phyloP scores from a whole-genome alignment of 345 rosid species.

The Microthlaspi erraticum region DNA sequence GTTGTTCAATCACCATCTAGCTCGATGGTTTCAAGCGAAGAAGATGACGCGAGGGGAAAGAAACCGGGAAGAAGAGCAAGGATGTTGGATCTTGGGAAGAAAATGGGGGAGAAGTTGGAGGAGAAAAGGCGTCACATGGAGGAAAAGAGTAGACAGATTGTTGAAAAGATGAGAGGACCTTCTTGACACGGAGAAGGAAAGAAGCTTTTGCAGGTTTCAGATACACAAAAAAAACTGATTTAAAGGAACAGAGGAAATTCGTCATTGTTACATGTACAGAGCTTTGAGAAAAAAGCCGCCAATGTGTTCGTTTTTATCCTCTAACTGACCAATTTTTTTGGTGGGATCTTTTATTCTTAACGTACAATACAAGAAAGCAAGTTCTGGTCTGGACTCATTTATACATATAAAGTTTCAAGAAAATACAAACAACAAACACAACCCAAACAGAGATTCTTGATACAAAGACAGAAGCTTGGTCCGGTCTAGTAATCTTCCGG shows the following conservation, averaged over 20 bases:
- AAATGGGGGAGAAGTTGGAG: conserved; percentile 90
- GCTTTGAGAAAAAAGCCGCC: conserved; percentile 16
- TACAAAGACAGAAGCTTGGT: conserved; percentile 15
- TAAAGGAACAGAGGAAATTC: conserved; percentile 17
- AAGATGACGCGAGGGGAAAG: conserved; percentile 65
- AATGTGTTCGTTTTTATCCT: conserved; percentile 13
- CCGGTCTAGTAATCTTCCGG: conserved; percentile 74
- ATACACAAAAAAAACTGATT: conserved; percentile 12
- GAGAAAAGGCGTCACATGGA: conserved; percentile 90
- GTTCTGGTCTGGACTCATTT: conserved; percentile 23
- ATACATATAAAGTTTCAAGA: conserved; percentile 30
- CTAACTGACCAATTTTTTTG: neutral
- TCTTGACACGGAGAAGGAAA: conserved; percentile 14
- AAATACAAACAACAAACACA: conserved; percentile 26
- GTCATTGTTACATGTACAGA: conserved; percentile 36
- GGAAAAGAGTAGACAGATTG: conserved; percentile 75
- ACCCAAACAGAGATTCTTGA: conserved; percentile 33
- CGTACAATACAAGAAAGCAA: conserved; percentile 33
- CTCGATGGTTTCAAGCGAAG: conserved; percentile 45
- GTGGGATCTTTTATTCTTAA: conserved; percentile 13
- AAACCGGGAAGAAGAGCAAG: conserved; percentile 72
- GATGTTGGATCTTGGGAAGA: conserved; percentile 84
- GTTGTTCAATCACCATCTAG: conserved; percentile 40
- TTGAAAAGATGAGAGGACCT: conserved; percentile 85
- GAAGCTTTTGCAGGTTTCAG: conserved; percentile 15